Percentiles rank a stretch among this genome's conserved stretches.
phyloP scores from a whole-genome alignment of 805 yeast genomes.

The Saturnispora mendoncae region DNA sequence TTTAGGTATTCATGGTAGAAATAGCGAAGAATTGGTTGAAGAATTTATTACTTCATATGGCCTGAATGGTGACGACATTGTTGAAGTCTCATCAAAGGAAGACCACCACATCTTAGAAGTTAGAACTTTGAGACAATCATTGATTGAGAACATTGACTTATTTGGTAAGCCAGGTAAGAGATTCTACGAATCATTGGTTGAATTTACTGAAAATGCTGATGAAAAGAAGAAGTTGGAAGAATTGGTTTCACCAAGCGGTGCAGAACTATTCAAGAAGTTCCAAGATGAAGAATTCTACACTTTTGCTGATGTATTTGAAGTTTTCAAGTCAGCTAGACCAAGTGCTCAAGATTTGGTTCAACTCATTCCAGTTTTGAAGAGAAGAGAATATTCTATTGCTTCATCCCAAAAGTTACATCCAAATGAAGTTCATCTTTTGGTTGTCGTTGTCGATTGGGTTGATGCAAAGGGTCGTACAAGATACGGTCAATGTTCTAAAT shows the following conservation, averaged over 20 bases:
- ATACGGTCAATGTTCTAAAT: constrained; percentile 92
- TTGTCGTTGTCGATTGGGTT: constrained; percentile 95
- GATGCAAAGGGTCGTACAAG: constrained; percentile 79
- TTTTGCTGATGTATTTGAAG: constrained; percentile 71
- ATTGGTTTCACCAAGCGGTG: constrained; percentile 72
- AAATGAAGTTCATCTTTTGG: constrained; percentile 79
- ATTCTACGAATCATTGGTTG: constrained; percentile 77
- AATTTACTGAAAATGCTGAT: constrained; percentile 57
- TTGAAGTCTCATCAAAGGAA: constrained; percentile 66
- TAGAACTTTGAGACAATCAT: constrained; percentile 74
- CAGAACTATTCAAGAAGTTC: constrained; percentile 71
- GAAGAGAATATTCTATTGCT: constrained; percentile 97
- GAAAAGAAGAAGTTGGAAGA: constrained; percentile 55
- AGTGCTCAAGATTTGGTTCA: constrained; percentile 56
- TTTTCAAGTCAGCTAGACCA: constrained; percentile 80
- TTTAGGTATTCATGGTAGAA: constrained; percentile 88
- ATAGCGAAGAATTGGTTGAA: constrained; percentile 54
- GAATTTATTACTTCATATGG: constrained; percentile 67
- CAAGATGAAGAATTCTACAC: constrained; percentile 78
- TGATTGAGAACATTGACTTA: constrained; percentile 73
- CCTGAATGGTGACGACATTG: constrained; percentile 55
- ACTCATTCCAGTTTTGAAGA: constrained; percentile 77
- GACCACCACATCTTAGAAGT: constrained; percentile 49
- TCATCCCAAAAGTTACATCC: constrained; percentile 91
- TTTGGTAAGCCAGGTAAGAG: constrained; percentile 95